phyloP scores from a whole-genome alignment of 139 green algal genomes.

The Nannochloris sp. region DNA sequence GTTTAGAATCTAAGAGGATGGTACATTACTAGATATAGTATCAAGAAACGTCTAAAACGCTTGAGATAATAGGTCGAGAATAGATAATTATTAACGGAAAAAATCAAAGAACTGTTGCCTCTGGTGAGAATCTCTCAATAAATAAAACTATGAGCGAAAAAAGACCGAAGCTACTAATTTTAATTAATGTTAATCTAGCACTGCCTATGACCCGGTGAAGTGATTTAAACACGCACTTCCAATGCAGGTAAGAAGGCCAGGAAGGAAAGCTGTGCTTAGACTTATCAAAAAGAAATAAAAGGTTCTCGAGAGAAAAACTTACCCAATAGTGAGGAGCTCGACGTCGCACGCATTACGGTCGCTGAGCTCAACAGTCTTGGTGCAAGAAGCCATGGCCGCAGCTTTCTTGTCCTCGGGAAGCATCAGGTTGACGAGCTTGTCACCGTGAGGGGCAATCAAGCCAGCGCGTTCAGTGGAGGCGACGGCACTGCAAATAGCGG shows the following conservation, averaged over 20 bases:
- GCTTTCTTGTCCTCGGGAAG: slow-evolving; percentile 34
- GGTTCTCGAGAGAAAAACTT: too few species aligned
- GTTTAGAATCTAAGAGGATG: too few species aligned
- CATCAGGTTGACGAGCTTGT: slow-evolving; percentile 68
- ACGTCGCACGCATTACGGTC: slow-evolving; percentile 90
- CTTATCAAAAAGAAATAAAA: too few species aligned
- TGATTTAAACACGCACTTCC: neutral
- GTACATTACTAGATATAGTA: too few species aligned
- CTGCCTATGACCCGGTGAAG: neutral
- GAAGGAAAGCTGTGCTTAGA: too few species aligned
- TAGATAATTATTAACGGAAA: too few species aligned
- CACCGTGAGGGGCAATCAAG: slow-evolving; percentile 69
- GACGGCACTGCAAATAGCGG: slow-evolving; percentile 9
- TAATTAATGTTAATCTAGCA: slow-evolving; percentile 4
- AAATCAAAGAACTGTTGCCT: neutral
- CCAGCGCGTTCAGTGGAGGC: slow-evolving; percentile 22
- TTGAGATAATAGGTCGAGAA: too few species aligned
- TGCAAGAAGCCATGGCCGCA: slow-evolving; percentile 48
- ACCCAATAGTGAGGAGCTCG: slow-evolving; percentile 80
- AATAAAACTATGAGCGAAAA: too few species aligned
- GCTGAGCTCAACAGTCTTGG: slow-evolving; percentile 67
- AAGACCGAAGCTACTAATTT: too few species aligned
- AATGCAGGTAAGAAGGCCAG: neutral
- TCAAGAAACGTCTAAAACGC: neutral
- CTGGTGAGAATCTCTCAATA: too few species aligned